These are phyloP conservation scores for Lachnellula hyalina DNA, from an alignment of 2,329 filamentous ascomycete genomes.

Conservation along the genomic window DNA sequence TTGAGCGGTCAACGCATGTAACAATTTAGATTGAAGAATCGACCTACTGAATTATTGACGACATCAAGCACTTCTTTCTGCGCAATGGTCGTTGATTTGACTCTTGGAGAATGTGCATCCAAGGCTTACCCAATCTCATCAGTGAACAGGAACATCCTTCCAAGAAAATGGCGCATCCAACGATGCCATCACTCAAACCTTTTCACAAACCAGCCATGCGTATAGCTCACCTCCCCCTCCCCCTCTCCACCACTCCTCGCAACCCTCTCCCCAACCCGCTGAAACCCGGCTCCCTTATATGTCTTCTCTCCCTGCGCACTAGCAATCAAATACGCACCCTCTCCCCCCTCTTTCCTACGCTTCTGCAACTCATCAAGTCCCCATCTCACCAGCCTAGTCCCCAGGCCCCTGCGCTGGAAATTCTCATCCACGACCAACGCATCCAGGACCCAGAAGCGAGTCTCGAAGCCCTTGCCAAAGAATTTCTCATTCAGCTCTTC, in stretches of 20 bases:
- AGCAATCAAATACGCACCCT: no score
- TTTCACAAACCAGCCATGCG: neutral
- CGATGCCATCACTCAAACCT: neutral
- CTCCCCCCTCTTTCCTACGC: no score
- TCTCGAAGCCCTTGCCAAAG: conserved; percentile 1
- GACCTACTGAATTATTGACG: no score
- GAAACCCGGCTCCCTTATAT: conserved; percentile 4
- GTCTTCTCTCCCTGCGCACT: conserved; percentile 3
- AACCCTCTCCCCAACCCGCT: neutral
- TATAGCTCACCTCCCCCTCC: neutral
- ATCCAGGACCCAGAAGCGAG: conserved; percentile 1
- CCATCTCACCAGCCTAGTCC: conserved; percentile 1
- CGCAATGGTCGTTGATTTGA: no score
- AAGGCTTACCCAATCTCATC: neutral
- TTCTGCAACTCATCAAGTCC: neutral
- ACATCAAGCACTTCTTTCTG: no score
- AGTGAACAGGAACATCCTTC: neutral
- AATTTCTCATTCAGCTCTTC: conserved; percentile 3
- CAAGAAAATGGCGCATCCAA: neutral
- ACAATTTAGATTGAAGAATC: no score
- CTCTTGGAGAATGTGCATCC: neutral
- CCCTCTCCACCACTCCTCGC: neutral
- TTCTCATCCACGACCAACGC: conserved; percentile 4
- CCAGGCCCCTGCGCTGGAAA: conserved; percentile 4
- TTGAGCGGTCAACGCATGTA: no score